Base-by-base conservation (phyloP, 805 yeast genomes). In the Starmerella roubikii region DNA sequence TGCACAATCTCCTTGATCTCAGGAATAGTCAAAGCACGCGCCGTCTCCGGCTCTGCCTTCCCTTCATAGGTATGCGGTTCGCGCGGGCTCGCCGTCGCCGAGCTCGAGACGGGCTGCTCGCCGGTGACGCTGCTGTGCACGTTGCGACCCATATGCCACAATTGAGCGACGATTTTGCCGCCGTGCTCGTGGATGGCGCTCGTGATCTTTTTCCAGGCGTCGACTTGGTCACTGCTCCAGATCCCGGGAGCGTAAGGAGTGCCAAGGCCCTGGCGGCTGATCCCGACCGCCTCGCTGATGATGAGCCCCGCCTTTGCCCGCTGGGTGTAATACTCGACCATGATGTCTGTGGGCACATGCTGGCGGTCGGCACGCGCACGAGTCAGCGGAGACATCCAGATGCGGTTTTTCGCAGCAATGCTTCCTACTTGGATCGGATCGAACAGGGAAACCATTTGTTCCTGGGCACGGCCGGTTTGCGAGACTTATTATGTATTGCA, bases 401-500 rank as follows among this genome's bases (percentile, higher is more conserved):
- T 41, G 32, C 74, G 54, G 53, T 70, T 63, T 11, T 34, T 15
- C 15, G 54, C 47, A 23, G 42, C 41, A 28, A 48, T 26, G 2
- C 44, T 25, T 17, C 68, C 69, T 12, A 62, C 57, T 33, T 49
- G 45, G 27, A 65, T 50, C 1, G 65, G 60, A 27, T 56, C 40
- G 48, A 63, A 64, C 3, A 58, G 39, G 21, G 32, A 17, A 27
- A 27, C 30, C 30, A 27, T 27, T 23, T 23, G n/a, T n/a, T n/a
- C n/a, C n/a, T n/a, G n/a, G n/a, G n/a, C n/a, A n/a, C n/a, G n/a
- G n/a, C n/a, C n/a, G n/a, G n/a, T n/a, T n/a, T n/a, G n/a, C n/a
- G 37, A 67, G 64, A 0, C 93, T 73, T 0, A 94, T 82, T 23
- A 59, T 57, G 21, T 61, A 54, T 53, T 73, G 85, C 0, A 86